Percentiles rank a stretch among this genome's conserved stretches.
These are phyloP conservation scores for Cryptosporidium viatorum DNA, from an alignment of 169 alveolate genomes.

Conservation along the genomic window DNA sequence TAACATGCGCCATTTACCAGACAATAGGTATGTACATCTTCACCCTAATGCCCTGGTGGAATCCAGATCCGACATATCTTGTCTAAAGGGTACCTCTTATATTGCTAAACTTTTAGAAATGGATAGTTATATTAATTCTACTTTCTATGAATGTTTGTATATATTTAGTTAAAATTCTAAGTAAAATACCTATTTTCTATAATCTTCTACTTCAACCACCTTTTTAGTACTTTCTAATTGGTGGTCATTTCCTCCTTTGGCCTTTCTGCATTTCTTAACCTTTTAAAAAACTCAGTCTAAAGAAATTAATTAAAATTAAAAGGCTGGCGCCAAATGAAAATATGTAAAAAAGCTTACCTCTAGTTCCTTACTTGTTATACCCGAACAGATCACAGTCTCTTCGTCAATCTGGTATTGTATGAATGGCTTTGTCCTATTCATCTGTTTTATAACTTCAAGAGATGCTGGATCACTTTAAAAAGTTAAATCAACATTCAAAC, in stretches of 20 bases:
- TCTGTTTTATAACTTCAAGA: conserved; percentile 46
- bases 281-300: conserved; percentile 47
- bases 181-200: neutral
- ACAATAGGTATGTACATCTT: conserved; percentile 60
- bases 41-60: conserved; percentile 75
- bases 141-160: neutral
- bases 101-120: neutral
- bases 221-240: neutral
- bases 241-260: conserved; percentile 42
- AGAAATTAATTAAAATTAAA: neutral
- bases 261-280: conserved; percentile 58
- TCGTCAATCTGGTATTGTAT: conserved; percentile 25
- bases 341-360: conserved; percentile 38
- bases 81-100: neutral
- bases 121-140: neutral
- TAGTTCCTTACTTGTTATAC: conserved; percentile 21
- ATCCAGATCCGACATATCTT: conserved; percentile 68
- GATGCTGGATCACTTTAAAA: conserved; percentile 47
- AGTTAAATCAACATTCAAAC: neutral
- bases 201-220: neutral
- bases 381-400: conserved; percentile 28
- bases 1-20: conserved; percentile 33
- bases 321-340: neutral
- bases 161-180: neutral
- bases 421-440: conserved; percentile 36